Conservation (phyloP, 2,329 filamentous ascomycete species). For the Ophiocordyceps camponoti-leonardi region DNA sequence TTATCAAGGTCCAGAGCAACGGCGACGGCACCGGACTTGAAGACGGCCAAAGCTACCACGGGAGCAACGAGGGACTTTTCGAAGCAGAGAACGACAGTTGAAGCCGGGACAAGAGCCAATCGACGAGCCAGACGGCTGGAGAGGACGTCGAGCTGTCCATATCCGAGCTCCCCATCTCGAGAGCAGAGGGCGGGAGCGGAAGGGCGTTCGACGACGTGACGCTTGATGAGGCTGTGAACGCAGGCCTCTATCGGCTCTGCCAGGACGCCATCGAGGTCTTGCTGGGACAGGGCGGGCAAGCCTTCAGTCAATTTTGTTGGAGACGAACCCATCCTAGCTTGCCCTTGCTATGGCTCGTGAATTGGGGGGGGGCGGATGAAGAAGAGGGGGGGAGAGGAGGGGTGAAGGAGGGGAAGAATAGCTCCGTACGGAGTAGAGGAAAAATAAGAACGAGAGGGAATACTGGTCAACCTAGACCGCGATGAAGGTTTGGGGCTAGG, state of each 20-base stretch:
- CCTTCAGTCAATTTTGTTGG: not conserved
- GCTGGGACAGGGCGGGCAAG: not conserved
- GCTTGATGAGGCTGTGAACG: conserved; percentile 2
- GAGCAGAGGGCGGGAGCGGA: conserved; percentile 1
- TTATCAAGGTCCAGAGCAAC: conserved; percentile 4
- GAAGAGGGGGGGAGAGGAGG: not conserved
- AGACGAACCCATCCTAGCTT: not conserved
- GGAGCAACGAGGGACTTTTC: conserved; percentile 9
- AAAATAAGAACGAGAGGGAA: not conserved
- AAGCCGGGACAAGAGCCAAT: not conserved
- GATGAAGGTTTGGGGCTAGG: not conserved
- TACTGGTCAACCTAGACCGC: not conserved
- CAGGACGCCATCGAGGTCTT: not conserved
- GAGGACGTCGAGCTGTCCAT: conserved; percentile 1
- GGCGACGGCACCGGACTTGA: conserved; percentile 10
- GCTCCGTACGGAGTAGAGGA: too few species aligned
- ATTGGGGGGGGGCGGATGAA: not conserved
- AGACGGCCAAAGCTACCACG: conserved; percentile 8
- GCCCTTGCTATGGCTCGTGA: not conserved
- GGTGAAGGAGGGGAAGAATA: not conserved
- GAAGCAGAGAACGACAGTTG: conserved; percentile 2
- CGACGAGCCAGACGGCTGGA: conserved; percentile 1
- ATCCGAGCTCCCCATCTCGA: conserved; percentile 2
- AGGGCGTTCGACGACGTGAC: not conserved
- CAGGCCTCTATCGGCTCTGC: conserved; percentile 1